Conservation (phyloP, 805 yeast species). For the Schizosaccharomyces pombe region DNA sequence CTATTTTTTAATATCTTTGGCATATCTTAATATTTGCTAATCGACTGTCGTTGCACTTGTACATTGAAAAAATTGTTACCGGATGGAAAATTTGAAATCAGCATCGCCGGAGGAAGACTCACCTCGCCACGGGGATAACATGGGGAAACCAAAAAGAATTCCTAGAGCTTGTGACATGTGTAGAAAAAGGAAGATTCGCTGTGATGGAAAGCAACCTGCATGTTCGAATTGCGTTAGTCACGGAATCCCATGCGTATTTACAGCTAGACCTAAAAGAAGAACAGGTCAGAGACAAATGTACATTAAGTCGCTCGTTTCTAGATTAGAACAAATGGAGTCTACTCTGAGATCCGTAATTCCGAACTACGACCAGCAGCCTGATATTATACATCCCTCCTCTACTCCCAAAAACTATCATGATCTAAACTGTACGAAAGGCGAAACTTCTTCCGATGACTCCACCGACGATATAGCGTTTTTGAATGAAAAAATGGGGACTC, state of each 20-base stretch:
- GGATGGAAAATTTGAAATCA: no score
- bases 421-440: neutral
- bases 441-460: neutral
- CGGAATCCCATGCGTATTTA: conserved; percentile 11
- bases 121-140: neutral
- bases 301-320: conserved; percentile 11
- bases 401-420: no score
- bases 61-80: no score
- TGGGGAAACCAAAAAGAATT: conserved; percentile 17
- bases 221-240: conserved; percentile 13
- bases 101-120: neutral
- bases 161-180: conserved; percentile 28
- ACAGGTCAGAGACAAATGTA: conserved; percentile 11
- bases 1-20: no score
- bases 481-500: neutral
- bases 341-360: conserved; percentile 9
- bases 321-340: conserved; percentile 12
- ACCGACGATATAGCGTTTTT: neutral
- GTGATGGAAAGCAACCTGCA: conserved; percentile 17
- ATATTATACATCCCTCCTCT: neutral
- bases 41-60: neutral
- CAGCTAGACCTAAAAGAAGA: conserved; percentile 12
- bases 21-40: neutral
- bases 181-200: conserved; percentile 21
- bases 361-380: conserved; percentile 1